phyloP scores from a whole-genome alignment of 345 rosid species.

The Citrus sp. region DNA sequence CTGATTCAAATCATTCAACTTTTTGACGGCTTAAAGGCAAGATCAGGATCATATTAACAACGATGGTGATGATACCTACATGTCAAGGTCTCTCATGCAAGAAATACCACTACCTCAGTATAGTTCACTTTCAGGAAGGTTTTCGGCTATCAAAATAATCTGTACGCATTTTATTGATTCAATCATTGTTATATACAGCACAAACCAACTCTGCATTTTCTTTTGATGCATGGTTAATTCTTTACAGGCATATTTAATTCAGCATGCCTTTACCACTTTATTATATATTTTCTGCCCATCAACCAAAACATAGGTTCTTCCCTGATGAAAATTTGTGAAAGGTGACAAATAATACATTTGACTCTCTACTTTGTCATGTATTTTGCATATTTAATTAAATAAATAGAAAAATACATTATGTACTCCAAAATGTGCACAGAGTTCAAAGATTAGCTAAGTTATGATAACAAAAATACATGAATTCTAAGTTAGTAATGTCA shows the following conservation, averaged over 20 bases:
- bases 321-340: neutral
- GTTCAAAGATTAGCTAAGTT: neutral
- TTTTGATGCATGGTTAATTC: neutral
- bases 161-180: neutral
- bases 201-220: neutral
- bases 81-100: neutral
- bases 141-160: slow-evolving; percentile 6
- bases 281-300: neutral
- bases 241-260: neutral
- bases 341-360: neutral
- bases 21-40: neutral
- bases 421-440: neutral
- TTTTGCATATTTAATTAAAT: neutral
- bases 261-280: neutral
- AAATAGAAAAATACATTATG: neutral
- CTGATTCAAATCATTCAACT: neutral
- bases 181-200: neutral
- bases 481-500: neutral
- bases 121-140: neutral
- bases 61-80: neutral
- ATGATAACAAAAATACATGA: neutral
- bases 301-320: neutral
- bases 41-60: neutral
- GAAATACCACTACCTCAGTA: neutral
- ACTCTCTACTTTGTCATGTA: neutral